Evolutionary conservation across 2,329 filamentous ascomycete genomes (phyloP).

Genomic region (Biscogniauxia mediterranea): DNA sequence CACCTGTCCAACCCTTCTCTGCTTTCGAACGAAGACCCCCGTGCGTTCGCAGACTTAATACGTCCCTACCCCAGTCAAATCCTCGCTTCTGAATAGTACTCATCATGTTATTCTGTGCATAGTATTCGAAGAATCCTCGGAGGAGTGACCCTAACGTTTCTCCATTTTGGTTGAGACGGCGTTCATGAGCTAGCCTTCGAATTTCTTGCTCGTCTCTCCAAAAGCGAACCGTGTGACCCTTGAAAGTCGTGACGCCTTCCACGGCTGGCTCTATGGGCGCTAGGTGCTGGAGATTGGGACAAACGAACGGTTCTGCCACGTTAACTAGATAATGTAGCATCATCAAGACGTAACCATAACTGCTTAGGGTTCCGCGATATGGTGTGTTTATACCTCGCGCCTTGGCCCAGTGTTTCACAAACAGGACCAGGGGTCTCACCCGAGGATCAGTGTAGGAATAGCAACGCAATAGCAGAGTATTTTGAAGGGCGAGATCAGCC

Average conservation of each 20-base stretch:
- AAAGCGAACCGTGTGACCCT: constrained; percentile 72
- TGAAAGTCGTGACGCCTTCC: constrained; percentile 47
- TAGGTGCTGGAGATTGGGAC: constrained; percentile 74
- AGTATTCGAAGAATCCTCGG: constrained; percentile 86
- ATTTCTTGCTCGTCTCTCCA: constrained; percentile 76
- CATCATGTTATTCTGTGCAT: constrained; percentile 60
- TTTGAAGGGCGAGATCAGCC: constrained; percentile 78
- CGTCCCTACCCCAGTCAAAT: constrained; percentile 80
- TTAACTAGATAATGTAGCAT: constrained; percentile 88
- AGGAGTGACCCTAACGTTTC: constrained; percentile 71
- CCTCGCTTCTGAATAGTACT: constrained; percentile 49
- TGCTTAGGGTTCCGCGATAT: constrained; percentile 81
- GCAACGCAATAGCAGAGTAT: constrained; percentile 77
- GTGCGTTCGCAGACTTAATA: constrained; percentile 71
- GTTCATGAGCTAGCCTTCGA: constrained; percentile 52
- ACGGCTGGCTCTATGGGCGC: constrained; percentile 37
- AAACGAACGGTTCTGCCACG: constrained; percentile 73
- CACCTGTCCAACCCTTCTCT: constrained; percentile 83
- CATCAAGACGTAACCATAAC: constrained; percentile 92
- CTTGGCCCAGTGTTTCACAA: constrained; percentile 91
- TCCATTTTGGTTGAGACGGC: constrained; percentile 64
- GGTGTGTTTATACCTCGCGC: constrained; percentile 80
- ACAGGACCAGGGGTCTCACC: constrained; percentile 75
- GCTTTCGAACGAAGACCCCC: constrained; percentile 72
- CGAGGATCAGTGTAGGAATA: constrained; percentile 78